Conservation (phyloP, 768 basidiomycete species). For the Lactarius tabidus region DNA sequence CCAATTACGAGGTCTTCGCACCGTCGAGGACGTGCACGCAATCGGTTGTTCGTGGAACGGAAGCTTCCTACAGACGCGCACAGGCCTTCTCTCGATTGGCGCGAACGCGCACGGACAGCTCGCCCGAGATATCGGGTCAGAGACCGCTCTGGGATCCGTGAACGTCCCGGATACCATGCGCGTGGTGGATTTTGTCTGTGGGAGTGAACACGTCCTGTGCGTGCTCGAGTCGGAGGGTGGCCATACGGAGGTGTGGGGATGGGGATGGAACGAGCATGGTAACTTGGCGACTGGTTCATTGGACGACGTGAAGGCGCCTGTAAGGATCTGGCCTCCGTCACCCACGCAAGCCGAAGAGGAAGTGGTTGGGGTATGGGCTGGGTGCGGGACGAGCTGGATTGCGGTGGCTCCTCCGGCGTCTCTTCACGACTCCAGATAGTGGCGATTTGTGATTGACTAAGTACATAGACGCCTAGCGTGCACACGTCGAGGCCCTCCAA, state of each 20-base stretch:
- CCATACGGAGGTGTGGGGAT: constrained; percentile 55
- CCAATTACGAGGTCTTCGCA: constrained; percentile 48
- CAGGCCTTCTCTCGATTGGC: constrained; percentile 47
- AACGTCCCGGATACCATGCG: constrained; percentile 32
- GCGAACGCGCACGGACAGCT: constrained; percentile 62
- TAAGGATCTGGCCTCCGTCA: constrained; percentile 49
- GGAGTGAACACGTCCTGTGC: constrained; percentile 79
- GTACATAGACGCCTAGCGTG: neutral
- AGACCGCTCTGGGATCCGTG: constrained; percentile 28
- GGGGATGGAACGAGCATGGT: constrained; percentile 99
- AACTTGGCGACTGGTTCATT: constrained; percentile 73
- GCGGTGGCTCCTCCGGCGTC: constrained; percentile 6
- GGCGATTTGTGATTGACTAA: neutral
- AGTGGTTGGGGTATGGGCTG: constrained; percentile 40
- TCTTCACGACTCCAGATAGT: neutral
- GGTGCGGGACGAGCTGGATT: constrained; percentile 52
- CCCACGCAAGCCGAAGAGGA: neutral
- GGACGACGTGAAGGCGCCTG: constrained; percentile 48
- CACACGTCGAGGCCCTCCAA: neutral
- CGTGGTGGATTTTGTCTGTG: constrained; percentile 42
- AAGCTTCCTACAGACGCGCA: constrained; percentile 45
- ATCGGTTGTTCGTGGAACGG: constrained; percentile 79
- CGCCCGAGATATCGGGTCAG: constrained; percentile 37
- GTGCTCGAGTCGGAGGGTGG: constrained; percentile 25
- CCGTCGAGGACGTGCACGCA: constrained; percentile 29